A percentile compares a stretch with the other conserved stretches of the same genome.
Conservation (phyloP, 257 asterid species). For the Petunia secreta region DNA sequence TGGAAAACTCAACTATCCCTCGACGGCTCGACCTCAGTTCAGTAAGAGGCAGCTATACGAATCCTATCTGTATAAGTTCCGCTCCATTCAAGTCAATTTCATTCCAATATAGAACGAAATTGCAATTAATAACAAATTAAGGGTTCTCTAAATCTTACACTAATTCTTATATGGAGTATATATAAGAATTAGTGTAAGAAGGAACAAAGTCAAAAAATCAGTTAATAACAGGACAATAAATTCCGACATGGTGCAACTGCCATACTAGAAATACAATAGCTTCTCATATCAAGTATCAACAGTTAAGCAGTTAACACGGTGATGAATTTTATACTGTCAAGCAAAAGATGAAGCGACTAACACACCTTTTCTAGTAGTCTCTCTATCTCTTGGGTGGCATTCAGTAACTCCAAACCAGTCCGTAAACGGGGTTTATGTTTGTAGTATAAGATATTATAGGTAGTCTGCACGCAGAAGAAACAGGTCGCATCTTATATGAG, state of each 20-base stretch:
- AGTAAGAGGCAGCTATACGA: not conserved
- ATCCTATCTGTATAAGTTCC: not conserved
- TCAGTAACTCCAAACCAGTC: constrained; percentile 81
- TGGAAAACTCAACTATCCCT: not conserved
- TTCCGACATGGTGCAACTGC: not conserved
- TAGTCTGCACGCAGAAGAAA: constrained; percentile 48
- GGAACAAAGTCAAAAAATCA: not conserved
- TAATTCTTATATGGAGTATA: not conserved
- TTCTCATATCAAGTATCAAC: not conserved
- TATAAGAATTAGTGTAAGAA: no score
- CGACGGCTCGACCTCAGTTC: not conserved
- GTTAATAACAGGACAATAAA: not conserved
- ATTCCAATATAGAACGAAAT: not conserved
- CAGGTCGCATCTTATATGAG: not conserved
- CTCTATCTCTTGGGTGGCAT: constrained; percentile 77
- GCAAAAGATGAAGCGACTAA: not conserved
- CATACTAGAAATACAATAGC: not conserved
- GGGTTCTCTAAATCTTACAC: not conserved
- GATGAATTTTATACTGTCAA: not conserved
- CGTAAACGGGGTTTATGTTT: constrained; percentile 80
- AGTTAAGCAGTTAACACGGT: not conserved
- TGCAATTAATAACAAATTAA: not conserved
- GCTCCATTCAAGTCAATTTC: not conserved
- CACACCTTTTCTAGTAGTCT: constrained; percentile 65
- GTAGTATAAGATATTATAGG: constrained; percentile 75